A percentile compares a stretch with the other conserved stretches of the same genome.
phyloP scores from a whole-genome alignment of 1,284 basidiomycete species.

The Tilletia caries region DNA sequence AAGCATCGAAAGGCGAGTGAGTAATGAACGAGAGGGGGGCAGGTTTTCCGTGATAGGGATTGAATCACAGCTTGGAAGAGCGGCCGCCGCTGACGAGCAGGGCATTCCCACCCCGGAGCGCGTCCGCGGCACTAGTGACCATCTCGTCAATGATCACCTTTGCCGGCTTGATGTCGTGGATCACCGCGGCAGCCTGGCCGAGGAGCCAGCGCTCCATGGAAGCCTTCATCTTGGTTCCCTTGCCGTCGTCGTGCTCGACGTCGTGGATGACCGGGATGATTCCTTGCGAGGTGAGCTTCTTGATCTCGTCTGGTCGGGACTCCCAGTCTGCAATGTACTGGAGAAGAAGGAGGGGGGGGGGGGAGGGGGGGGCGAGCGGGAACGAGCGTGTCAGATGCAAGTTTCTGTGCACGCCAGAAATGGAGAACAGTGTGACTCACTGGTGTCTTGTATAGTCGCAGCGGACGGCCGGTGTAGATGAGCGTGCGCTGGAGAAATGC shows the following conservation, averaged over 20 bases:
- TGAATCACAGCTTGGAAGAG: neutral
- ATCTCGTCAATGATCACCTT: constrained; percentile 46
- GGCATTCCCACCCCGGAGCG: constrained; percentile 17
- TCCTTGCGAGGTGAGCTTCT: constrained; percentile 41
- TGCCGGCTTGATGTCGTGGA: constrained; percentile 42
- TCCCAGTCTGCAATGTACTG: constrained; percentile 46
- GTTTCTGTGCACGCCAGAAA: no score
- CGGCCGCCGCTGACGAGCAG: neutral
- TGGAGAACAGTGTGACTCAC: no score
- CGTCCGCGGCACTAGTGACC: constrained; percentile 37
- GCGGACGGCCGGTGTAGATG: constrained; percentile 66
- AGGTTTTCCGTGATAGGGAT: no score
- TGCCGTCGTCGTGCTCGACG: constrained; percentile 44
- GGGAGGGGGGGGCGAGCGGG: no score
- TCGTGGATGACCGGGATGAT: constrained; percentile 46
- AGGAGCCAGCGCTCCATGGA: constrained; percentile 38
- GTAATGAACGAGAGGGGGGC: no score
- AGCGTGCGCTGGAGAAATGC: constrained; percentile 26
- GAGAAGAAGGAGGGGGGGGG: neutral
- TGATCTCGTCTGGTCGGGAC: constrained; percentile 46
- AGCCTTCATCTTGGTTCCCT: constrained; percentile 37
- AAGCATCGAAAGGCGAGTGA: no score
- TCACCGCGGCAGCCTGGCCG: constrained; percentile 61
- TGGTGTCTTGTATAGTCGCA: constrained; percentile 76
- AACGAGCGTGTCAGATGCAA: no score